Conservation (phyloP, 2,329 filamentous ascomycete species). For the Beauveria bassiana region DNA sequence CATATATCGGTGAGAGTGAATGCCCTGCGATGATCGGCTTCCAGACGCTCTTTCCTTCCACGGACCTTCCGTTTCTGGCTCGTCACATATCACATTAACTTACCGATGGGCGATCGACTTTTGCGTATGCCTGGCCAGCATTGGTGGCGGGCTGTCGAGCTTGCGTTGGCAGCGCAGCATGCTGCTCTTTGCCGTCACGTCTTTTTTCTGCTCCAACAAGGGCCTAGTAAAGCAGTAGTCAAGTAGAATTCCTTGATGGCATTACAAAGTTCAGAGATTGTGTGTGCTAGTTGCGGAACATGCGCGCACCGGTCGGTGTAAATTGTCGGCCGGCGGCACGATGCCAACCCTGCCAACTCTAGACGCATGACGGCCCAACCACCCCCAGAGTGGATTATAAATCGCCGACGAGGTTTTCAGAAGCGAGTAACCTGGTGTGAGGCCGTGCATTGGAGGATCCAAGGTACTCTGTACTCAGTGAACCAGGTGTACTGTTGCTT, state of each 20-base stretch:
- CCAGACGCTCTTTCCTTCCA: not conserved
- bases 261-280: not conserved
- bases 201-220: not conserved
- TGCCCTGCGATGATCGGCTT: too few species aligned
- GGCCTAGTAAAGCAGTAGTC: not conserved
- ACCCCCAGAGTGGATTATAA: not conserved
- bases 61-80: not conserved
- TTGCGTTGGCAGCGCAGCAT: not conserved
- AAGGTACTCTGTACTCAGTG: too few species aligned
- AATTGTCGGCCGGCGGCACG: not conserved
- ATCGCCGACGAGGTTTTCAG: too few species aligned
- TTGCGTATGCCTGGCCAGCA: too few species aligned
- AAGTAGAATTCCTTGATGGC: not conserved
- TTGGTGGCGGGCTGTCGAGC: not conserved
- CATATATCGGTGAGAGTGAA: not conserved
- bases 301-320: not conserved
- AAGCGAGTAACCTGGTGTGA: too few species aligned
- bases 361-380: not conserved
- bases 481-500: too few species aligned
- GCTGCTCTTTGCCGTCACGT: not conserved
- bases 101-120: not conserved
- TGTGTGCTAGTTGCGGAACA: not conserved
- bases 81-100: too few species aligned
- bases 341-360: not conserved
- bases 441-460: not conserved